These are phyloP conservation scores for Amanita exitialis DNA, from an alignment of 768 basidiomycete genomes.

Conservation along the genomic window DNA sequence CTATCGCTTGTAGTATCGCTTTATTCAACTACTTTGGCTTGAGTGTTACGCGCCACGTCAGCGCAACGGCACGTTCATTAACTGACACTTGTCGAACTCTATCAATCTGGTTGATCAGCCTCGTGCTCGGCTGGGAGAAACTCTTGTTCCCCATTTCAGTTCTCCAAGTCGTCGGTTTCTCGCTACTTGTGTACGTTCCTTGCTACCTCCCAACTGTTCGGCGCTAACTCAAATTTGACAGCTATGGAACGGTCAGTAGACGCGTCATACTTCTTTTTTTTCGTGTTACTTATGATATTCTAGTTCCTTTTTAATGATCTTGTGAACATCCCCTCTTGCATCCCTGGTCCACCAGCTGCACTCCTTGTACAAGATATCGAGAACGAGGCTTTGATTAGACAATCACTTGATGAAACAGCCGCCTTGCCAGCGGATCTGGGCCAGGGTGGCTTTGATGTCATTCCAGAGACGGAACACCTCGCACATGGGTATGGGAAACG, in stretches of 20 bases:
- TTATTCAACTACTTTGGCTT: constrained; percentile 87
- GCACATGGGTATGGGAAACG: constrained; percentile 12
- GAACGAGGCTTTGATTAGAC: constrained; percentile 36
- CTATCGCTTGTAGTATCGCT: constrained; percentile 68
- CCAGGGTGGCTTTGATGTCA: constrained; percentile 76
- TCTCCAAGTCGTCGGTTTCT: constrained; percentile 79
- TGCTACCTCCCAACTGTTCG: not conserved
- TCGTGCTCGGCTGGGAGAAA: constrained; percentile 85
- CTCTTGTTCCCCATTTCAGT: constrained; percentile 75
- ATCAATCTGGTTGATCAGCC: constrained; percentile 90
- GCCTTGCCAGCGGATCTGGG: constrained; percentile 72
- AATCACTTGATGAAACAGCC: constrained; percentile 71
- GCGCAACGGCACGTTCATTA: constrained; percentile 84
- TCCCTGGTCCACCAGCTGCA: constrained; percentile 37
- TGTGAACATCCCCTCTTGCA: constrained; percentile 49
- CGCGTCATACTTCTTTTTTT: constrained; percentile 4
- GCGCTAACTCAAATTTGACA: constrained; percentile 16
- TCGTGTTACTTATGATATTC: constrained; percentile 8
- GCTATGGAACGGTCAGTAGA: constrained; percentile 73
- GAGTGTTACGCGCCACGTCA: constrained; percentile 87
- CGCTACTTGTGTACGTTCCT: constrained; percentile 71
- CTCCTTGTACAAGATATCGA: constrained; percentile 26
- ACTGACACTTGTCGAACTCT: constrained; percentile 95
- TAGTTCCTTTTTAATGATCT: constrained; percentile 90
- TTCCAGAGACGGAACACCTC: constrained; percentile 40